Base-by-base conservation (phyloP, 2,329 filamentous ascomycete genomes). In the Zymoseptoria ardabiliae region DNA sequence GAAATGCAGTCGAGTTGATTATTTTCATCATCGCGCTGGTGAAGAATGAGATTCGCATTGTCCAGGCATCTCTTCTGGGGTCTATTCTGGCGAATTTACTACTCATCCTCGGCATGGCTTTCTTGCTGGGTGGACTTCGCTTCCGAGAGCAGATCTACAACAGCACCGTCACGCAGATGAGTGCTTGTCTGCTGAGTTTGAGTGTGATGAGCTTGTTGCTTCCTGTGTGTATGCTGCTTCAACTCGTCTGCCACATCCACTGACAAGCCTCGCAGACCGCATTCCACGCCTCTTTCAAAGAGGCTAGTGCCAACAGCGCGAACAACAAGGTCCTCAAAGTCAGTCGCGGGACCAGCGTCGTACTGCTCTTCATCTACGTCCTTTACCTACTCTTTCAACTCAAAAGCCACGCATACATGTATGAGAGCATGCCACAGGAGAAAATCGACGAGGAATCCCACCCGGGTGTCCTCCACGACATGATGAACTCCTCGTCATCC, bases 71-170 rank as follows among this genome's bases (percentile, higher is more conserved):
- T 0, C 78, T 96, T 55, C 81, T 97, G 28, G 92, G 92, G 50
- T 96, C 91, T 1, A 96, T 97, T 68, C 78, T 97, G 65, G 88
- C 91, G 64, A 96, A 96, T 70, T 76, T 96, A 58, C 80, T 97
- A 22, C 82, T 96, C 61, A 96, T 96, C 70, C 77, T 97, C 67
- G 92, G 92, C 69, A 96, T 96, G 91, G 86, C 87, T 59, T 96
- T 97, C 74, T 82, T 96, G 56, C 77, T 95, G 22, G 92, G 92
- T 70, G 92, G 91, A 63, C 78, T 96, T 57, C 86, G 91, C 63
- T 96, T 85, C 74, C 87, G 89, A 72, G 92, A 97, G 77, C 92
- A 96, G 79, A 87, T 97, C 63, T 97, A 96, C 77, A 97, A 96
- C 76, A 94, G 86, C 75, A 96, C 90, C 21, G 90, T 96, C 60